Percentiles rank a stretch among this genome's conserved stretches.
Conservation (phyloP, 75 land plant genomes). For the Adiantum capillusveneris region DNA sequence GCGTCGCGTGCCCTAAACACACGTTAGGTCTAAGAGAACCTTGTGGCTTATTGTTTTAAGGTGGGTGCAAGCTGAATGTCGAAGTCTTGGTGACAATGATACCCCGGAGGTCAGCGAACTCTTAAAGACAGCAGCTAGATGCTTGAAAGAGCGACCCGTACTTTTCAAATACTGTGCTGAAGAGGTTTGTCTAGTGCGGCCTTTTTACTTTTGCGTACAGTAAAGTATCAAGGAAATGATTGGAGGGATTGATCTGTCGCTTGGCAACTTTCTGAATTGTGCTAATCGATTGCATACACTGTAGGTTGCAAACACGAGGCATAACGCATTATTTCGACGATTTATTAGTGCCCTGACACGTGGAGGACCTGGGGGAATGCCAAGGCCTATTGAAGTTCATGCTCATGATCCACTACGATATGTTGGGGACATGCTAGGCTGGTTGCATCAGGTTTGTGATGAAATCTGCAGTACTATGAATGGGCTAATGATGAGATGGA, state of each 20-base stretch:
- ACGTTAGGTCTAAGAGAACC: too few species aligned
- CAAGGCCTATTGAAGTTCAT: slow-evolving; percentile 99
- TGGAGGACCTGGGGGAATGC: slow-evolving; percentile 99
- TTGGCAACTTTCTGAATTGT: too few species aligned
- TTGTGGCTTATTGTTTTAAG: too few species aligned
- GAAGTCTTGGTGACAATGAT: slow-evolving; percentile 82
- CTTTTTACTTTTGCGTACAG: too few species aligned
- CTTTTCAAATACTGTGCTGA: slow-evolving; percentile 99
- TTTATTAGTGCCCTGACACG: slow-evolving; percentile 96
- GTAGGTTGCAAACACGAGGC: slow-evolving; percentile 95
- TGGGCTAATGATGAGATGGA: not conserved
- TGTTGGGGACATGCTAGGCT: slow-evolving; percentile 97
- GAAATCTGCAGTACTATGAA: not conserved
- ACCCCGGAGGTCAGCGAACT: slow-evolving; percentile 93
- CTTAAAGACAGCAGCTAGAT: slow-evolving; percentile 77
- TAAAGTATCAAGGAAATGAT: too few species aligned
- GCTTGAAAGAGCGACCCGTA: slow-evolving; percentile 89
- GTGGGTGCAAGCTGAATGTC: slow-evolving; percentile 98
- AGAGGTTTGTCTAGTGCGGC: slow-evolving; percentile 77
- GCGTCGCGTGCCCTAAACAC: too few species aligned
- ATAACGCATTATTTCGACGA: slow-evolving; percentile 88
- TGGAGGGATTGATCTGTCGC: too few species aligned
- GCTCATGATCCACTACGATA: slow-evolving; percentile 98
- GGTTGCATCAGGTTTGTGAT: slow-evolving; percentile 82
- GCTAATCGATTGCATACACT: not conserved